Base-by-base conservation (phyloP, 1,139 yeast species). In the Lodderomyces orthopsilosis region DNA sequence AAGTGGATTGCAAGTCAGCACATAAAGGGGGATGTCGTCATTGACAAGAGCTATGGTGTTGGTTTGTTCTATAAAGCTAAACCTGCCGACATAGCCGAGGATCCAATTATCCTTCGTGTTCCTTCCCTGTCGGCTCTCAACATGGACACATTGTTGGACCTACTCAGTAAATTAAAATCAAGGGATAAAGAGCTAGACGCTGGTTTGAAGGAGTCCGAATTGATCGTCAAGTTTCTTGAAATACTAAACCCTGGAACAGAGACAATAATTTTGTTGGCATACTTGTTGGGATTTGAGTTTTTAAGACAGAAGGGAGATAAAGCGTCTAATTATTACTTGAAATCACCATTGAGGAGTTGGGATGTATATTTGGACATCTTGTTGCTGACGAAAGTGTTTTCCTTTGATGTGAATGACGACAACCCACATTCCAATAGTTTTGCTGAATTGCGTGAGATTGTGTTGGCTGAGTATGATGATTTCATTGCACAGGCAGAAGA, bases 51-150 rank as follows among this genome's bases (percentile, higher is more conserved):
- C 9, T 30, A 15, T 15, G 34, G 34, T 6, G 19, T 30, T 17
- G 34, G 34, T 14, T 30, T 30, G 12, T 30, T 6, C 12, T 30
- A 30, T 10, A 14, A 6, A 6, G 34, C 12, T 9, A 6, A 15
- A 15, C 14, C 4, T 15, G 15, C 10, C 34, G 19, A 30, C 18
- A 15, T 13, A 30, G 34, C 34, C 34, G 34, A 30, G 17, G 32
- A 27, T 27, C 9, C 32, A 30, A 17, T 15, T 30, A 15, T 73
- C n/a, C 51, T 74, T 34, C 53, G 75, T 40, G 59, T 75, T 3
- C 78, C 79, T 0, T 44, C 53, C 9, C 19, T 21, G 0, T 40
- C 59, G 1, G 57, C 66, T 0, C 59, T 69, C 38, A 69, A 66
- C 47, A 57, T 65, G 19, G 47, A 52, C 40, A 54, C 54, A 3